Conservation (phyloP, 805 yeast species). For the Scheffersomyces ergatensis region DNA sequence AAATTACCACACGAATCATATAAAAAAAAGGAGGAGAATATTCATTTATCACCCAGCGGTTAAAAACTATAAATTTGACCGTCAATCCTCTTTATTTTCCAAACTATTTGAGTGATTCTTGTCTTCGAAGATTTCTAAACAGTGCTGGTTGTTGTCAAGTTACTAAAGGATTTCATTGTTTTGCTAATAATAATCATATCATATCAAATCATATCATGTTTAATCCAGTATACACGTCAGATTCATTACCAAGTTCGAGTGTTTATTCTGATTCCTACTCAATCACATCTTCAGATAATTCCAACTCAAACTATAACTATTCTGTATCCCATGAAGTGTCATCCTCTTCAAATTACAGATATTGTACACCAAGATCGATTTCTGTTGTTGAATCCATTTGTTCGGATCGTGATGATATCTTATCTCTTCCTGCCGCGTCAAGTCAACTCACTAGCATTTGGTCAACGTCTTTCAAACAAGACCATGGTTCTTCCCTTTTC, state of each 20-base stretch:
- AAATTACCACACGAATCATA: too few species aligned
- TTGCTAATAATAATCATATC: too few species aligned
- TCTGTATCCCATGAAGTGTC: too few species aligned
- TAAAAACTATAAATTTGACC: too few species aligned
- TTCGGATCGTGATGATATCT: constrained; percentile 8
- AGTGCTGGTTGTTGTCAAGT: too few species aligned
- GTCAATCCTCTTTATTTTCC: too few species aligned
- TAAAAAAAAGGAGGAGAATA: too few species aligned
- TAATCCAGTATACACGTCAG: not conserved
- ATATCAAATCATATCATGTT: not conserved
- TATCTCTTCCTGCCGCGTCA: constrained; percentile 4
- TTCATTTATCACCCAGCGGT: too few species aligned
- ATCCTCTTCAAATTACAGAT: constrained; percentile 4
- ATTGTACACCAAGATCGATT: constrained; percentile 17
- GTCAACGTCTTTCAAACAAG: constrained; percentile 8
- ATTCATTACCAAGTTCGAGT: not conserved
- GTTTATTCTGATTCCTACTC: not conserved
- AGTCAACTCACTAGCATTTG: constrained; percentile 18
- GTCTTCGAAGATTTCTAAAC: too few species aligned
- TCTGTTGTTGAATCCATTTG: constrained; percentile 13
- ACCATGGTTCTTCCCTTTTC: not conserved
- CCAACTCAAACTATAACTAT: not conserved
- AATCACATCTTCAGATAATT: not conserved
- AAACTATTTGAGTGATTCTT: too few species aligned
- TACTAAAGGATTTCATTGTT: too few species aligned